These are phyloP conservation scores for Podila epigama DNA, from an alignment of 192 early-diverging fungal genomes.

Conservation along the genomic window DNA sequence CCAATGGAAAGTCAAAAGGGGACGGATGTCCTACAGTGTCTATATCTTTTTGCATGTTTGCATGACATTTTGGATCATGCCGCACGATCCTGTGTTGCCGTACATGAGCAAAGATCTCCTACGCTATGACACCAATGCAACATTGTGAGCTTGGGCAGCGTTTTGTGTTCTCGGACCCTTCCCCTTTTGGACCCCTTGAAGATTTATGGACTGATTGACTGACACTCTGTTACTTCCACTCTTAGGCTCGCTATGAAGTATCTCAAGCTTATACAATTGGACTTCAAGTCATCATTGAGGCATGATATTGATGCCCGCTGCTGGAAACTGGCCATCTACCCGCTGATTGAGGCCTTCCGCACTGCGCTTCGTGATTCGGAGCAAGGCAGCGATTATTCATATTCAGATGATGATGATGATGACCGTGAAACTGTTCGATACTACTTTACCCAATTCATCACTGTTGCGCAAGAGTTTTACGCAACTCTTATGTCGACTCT, in stretches of 20 bases:
- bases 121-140: too few relatives aligned
- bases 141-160: too few relatives aligned
- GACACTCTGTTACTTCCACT: background rate
- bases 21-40: too few relatives aligned
- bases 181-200: background rate
- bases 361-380: slow-evolving; percentile 49
- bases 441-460: slow-evolving; percentile 53
- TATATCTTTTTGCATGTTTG: background rate
- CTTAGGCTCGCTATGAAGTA: slow-evolving; percentile 53
- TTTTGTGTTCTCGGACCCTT: too few relatives aligned
- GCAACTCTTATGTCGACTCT: slow-evolving; percentile 38
- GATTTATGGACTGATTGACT: background rate
- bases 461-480: slow-evolving; percentile 57
- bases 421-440: slow-evolving; percentile 23
- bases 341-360: slow-evolving; percentile 60
- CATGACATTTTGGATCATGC: slow-evolving; percentile 3
- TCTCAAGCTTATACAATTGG: slow-evolving; percentile 50
- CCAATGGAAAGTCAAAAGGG: too few relatives aligned
- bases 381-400: background rate
- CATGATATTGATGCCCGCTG: slow-evolving; percentile 61
- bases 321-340: slow-evolving; percentile 63
- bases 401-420: slow-evolving; percentile 28
- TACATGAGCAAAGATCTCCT: too few relatives aligned
- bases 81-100: too few relatives aligned
- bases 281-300: slow-evolving; percentile 57